phyloP scores from a whole-genome alignment of 352 stramenopile genomes.

The Phytopythium vexans region DNA sequence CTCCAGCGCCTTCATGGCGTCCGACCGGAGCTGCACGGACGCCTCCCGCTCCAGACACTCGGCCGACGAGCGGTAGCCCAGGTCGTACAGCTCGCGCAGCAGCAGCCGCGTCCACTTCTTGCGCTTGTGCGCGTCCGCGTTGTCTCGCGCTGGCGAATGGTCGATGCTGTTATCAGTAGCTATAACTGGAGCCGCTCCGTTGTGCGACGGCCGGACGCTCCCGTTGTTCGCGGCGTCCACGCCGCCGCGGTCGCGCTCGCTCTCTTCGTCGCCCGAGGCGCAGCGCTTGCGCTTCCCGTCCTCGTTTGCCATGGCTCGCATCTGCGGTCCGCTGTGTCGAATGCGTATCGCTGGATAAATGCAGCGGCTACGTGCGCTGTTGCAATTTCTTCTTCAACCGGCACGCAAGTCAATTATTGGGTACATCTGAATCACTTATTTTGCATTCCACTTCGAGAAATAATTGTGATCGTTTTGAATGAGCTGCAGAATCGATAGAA shows the following conservation, averaged over 20 bases:
- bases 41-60: conserved; percentile 57
- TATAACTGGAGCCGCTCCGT: too few species aligned
- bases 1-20: conserved; percentile 52
- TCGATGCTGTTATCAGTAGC: background rate
- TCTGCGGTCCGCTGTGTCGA: background rate
- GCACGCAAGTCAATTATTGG: too few species aligned
- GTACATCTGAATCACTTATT: too few species aligned
- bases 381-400: too few species aligned
- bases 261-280: background rate
- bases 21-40: conserved; percentile 46
- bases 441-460: too few species aligned
- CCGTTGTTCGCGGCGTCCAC: too few species aligned
- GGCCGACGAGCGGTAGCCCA: conserved; percentile 41
- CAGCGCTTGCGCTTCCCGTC: conserved; percentile 30
- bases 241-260: background rate
- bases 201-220: background rate
- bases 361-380: too few species aligned
- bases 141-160: background rate
- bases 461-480: too few species aligned
- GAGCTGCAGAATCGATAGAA: too few species aligned
- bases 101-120: conserved; percentile 72
- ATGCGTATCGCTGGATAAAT: too few species aligned
- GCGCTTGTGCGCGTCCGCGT: conserved; percentile 17
- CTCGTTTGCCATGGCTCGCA: conserved; percentile 3
- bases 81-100: conserved; percentile 74